Evolutionary conservation across 768 basidiomycete species (phyloP).

Genomic region (Collybia sordida): DNA sequence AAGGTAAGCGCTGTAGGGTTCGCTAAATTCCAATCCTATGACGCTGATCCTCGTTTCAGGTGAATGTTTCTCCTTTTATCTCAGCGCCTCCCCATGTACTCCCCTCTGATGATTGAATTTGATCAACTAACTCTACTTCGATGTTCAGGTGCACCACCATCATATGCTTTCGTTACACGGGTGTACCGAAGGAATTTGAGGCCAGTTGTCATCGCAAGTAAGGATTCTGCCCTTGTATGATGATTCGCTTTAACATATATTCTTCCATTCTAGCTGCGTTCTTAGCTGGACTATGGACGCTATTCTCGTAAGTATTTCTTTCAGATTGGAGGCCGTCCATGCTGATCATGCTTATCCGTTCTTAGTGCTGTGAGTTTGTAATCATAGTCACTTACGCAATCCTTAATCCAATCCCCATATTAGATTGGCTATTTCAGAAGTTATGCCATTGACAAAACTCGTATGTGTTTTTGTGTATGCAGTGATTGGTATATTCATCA

Average conservation of each 20-base stretch:
- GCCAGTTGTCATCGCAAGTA: conserved; percentile 54
- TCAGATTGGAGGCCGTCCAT: background rate
- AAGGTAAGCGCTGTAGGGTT: conserved; percentile 28
- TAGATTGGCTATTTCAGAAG: conserved; percentile 67
- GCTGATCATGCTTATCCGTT: background rate
- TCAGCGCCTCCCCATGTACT: background rate
- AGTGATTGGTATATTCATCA: background rate
- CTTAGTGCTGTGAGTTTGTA: conserved; percentile 29
- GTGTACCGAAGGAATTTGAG: conserved; percentile 59
- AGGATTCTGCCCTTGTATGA: conserved; percentile 7
- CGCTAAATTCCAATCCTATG: background rate
- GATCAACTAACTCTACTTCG: background rate
- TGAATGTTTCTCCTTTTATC: conserved; percentile 10
- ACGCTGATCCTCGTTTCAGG: conserved; percentile 12
- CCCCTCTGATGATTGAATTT: background rate
- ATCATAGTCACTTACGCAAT: background rate
- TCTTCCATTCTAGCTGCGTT: conserved; percentile 34
- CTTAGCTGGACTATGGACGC: conserved; percentile 55
- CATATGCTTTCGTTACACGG: conserved; percentile 59
- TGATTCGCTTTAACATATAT: background rate
- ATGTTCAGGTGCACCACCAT: conserved; percentile 45
- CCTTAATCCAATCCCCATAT: background rate
- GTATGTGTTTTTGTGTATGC: conserved; percentile 37
- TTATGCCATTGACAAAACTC: conserved; percentile 41
- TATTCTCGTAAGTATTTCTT: conserved; percentile 54